Evolutionary conservation across 1,139 yeast species (phyloP), one percentile per base, ranked within the genome.

Genomic region (Magnusiomyces fungicola): DNA sequence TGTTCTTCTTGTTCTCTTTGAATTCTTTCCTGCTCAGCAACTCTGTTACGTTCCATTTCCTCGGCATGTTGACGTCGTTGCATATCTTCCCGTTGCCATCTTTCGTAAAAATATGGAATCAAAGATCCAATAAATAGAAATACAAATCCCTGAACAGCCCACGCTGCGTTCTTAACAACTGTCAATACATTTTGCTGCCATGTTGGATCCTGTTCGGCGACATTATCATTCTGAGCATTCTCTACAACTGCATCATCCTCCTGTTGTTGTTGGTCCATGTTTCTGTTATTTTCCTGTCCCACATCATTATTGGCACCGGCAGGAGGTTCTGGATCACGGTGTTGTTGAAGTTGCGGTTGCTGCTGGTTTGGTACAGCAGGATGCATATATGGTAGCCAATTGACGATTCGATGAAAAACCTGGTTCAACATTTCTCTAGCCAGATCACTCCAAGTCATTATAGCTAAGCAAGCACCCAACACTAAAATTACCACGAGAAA

Each of bases 1-100:
- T n/a, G n/a, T n/a, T n/a, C 12, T 16, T 27, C 16, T 29, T 33
- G 45, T 16, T 33, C 38, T 27, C 25, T 22, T 29, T 30, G 42
- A 2, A 25, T 21, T 18, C 27, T 36, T 24, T 30, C 23, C 23
- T 34, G 36, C 18, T 27, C 43, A n/a, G 23, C 33, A 36, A 18
- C 27, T 34, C 30, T 9, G 3, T 36, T 32, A 10, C 40, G 25
- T 16, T 41, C 37, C 21, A 34, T 6, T 18, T 22, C 51, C 19
- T 49, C 52, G 2, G 47, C 56, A 23, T 56, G 55, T 12, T 50
- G 51, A 19, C 55, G 47, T 16, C 61, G 48, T 18, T 49, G 47
- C 16, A 45, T 41, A 37, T 57, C 58, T 38, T 57, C 61, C 14
- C 48, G 53, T n/a, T 42, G 50, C 65, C 65, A 61, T 22, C 54